These are phyloP conservation scores for Thermothielavioides terrestris DNA, from an alignment of 495 filamentous ascomycete species.

Conservation along the genomic window DNA sequence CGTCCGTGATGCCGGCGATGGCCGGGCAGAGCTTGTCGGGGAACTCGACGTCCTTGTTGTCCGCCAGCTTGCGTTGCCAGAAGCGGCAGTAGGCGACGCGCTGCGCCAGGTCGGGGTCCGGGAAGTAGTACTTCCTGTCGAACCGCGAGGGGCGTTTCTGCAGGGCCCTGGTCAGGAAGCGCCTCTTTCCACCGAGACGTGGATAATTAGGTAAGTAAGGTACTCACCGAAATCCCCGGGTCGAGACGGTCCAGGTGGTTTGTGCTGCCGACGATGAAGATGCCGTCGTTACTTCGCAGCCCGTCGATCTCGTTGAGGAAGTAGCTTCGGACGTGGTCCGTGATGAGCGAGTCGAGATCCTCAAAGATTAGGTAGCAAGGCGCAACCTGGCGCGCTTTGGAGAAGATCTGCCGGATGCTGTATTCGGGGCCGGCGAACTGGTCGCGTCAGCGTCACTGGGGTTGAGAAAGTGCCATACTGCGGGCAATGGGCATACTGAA, in stretches of 20 bases:
- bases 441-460: neutral
- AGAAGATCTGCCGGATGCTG: slow-evolving; percentile 42
- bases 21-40: slow-evolving; percentile 42
- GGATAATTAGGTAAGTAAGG: too few relatives aligned
- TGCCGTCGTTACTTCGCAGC: slow-evolving; percentile 56
- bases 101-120: slow-evolving; percentile 44
- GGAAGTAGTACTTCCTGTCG: slow-evolving; percentile 57
- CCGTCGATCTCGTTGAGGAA: slow-evolving; percentile 69
- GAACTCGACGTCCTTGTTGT: slow-evolving; percentile 48
- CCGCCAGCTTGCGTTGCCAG: slow-evolving; percentile 48
- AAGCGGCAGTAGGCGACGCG: slow-evolving; percentile 49
- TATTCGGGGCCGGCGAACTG: slow-evolving; percentile 35
- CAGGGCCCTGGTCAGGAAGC: neutral
- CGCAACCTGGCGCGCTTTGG: slow-evolving; percentile 41
- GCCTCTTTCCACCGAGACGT: too few relatives aligned
- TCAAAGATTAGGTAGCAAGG: slow-evolving; percentile 53
- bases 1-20: slow-evolving; percentile 50
- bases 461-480: slow-evolving; percentile 32
- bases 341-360: slow-evolving; percentile 57
- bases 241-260: slow-evolving; percentile 54
- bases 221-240: slow-evolving; percentile 46
- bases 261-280: slow-evolving; percentile 56
- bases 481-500: slow-evolving; percentile 31
- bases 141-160: slow-evolving; percentile 54
- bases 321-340: slow-evolving; percentile 46